Conservation (phyloP, 2,329 filamentous ascomycete species). For the Lachnellula cervina region DNA sequence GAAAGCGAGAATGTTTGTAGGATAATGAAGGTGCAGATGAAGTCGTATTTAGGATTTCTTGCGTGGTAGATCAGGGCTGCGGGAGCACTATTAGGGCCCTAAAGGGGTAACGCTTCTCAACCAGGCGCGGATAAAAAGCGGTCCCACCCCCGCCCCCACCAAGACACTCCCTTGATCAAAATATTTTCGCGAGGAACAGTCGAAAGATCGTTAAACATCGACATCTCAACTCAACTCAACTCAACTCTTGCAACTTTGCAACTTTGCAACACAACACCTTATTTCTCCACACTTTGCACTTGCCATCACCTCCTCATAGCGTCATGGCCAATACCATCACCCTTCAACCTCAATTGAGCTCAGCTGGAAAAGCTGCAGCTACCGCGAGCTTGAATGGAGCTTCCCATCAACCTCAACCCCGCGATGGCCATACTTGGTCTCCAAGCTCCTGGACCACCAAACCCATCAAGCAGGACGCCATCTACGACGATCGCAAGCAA, state of each 20-base stretch:
- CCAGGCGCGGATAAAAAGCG: too few species aligned
- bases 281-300: neutral
- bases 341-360: neutral
- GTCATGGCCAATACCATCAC: neutral
- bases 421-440: conserved; percentile 40
- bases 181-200: too few species aligned
- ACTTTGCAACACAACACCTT: too few species aligned
- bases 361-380: neutral
- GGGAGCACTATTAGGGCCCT: neutral
- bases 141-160: too few species aligned
- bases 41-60: neutral
- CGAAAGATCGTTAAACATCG: too few species aligned
- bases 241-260: too few species aligned
- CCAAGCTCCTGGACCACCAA: conserved; percentile 70
- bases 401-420: neutral
- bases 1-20: neutral
- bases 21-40: neutral
- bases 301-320: neutral
- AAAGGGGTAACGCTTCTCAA: too few species aligned
- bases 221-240: too few species aligned
- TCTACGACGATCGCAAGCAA: conserved; percentile 58
- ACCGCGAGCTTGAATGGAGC: neutral
- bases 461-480: conserved; percentile 71
- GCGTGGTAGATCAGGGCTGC: neutral
- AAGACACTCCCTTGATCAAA: too few species aligned